phyloP scores from a whole-genome alignment of 2,329 filamentous ascomycete species.

The Colletotrichum sp. region DNA sequence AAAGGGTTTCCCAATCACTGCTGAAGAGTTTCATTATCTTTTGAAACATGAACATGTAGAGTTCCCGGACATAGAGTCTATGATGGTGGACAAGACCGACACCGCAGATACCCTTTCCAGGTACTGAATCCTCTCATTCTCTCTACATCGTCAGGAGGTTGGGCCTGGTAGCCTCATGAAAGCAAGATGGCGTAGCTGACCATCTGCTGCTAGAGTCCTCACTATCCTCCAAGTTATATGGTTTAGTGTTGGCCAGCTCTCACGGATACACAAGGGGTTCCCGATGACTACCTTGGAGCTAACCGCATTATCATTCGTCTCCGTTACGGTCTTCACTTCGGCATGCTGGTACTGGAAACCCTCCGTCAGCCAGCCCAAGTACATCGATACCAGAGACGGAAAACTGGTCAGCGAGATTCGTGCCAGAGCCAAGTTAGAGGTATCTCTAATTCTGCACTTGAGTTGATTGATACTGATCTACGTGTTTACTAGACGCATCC shows the following conservation, averaged over 20 bases:
- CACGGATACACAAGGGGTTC: background rate
- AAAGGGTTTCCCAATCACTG: background rate
- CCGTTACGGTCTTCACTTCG: background rate
- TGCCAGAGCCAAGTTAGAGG: background rate
- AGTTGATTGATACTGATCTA: no score
- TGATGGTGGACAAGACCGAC: background rate
- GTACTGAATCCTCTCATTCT: background rate
- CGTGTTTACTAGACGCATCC: background rate
- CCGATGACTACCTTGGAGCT: background rate
- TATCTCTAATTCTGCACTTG: background rate
- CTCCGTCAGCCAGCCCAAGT: rapidly evolving
- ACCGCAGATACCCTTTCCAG: background rate
- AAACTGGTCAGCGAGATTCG: background rate
- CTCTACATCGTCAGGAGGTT: no score
- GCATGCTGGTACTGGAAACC: background rate
- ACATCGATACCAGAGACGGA: background rate
- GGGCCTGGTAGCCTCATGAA: no score
- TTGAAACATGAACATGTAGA: background rate
- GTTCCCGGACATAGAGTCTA: background rate
- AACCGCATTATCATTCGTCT: background rate
- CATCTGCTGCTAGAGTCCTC: background rate
- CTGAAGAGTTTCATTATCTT: background rate
- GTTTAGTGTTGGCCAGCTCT: background rate
- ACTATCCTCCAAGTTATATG: background rate
- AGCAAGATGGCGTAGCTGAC: background rate